phyloP scores from a whole-genome alignment of 2,329 filamentous ascomycete genomes.

The Gliomastix tumulicola region DNA sequence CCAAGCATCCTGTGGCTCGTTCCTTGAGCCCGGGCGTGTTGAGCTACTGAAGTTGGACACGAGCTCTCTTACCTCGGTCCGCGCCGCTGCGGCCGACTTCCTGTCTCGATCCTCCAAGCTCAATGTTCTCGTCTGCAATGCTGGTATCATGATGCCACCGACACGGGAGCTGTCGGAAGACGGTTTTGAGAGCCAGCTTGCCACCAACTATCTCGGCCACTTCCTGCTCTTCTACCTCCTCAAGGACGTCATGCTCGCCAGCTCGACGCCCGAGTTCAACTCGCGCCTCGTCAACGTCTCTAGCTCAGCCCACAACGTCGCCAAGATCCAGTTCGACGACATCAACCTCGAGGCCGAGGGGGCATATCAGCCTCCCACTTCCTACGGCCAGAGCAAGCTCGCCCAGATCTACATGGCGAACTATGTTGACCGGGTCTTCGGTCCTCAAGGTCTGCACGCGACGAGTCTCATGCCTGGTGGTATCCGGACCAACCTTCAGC shows the following conservation, averaged over 20 bases:
- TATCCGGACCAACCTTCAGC: slow-evolving; percentile 12
- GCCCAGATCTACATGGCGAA: slow-evolving; percentile 42
- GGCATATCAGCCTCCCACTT: slow-evolving; percentile 19
- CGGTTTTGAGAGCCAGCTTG: slow-evolving; percentile 32
- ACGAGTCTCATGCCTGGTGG: neutral
- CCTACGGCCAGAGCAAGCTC: slow-evolving; percentile 39
- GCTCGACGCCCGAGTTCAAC: slow-evolving; percentile 24
- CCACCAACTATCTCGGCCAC: slow-evolving; percentile 43
- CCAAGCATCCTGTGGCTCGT: slow-evolving; percentile 2
- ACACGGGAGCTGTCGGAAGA: slow-evolving; percentile 6
- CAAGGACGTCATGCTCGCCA: slow-evolving; percentile 28
- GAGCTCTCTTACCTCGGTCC: slow-evolving; percentile 11
- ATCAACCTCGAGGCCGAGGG: slow-evolving; percentile 14
- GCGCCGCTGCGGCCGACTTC: slow-evolving; percentile 10
- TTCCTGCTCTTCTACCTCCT: slow-evolving; percentile 45
- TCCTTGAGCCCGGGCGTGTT: slow-evolving; percentile 8
- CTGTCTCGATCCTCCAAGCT: slow-evolving; percentile 5
- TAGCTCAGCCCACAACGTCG: slow-evolving; percentile 28
- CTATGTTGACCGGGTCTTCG: slow-evolving; percentile 30
- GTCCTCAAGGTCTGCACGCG: neutral
- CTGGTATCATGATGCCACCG: slow-evolving; percentile 13
- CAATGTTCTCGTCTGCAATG: slow-evolving; percentile 10
- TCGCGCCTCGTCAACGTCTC: slow-evolving; percentile 38
- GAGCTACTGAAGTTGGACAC: slow-evolving; percentile 13
- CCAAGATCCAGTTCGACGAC: slow-evolving; percentile 25